Percentiles rank a stretch among this genome's conserved stretches.
phyloP scores from a whole-genome alignment of 768 basidiomycete species.

The Russula vinacea region DNA sequence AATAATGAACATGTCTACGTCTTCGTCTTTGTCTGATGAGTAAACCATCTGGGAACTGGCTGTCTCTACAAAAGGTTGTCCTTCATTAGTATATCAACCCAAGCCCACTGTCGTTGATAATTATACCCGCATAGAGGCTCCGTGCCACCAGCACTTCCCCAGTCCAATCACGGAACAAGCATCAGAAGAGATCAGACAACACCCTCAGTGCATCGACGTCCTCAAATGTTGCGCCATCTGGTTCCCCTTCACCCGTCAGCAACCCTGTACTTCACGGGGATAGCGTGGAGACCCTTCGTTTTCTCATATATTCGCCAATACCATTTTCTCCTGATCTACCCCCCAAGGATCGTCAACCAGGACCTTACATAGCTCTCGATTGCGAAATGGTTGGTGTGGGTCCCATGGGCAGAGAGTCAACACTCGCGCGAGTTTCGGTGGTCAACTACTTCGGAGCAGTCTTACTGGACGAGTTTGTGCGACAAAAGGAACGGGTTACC shows the following conservation, averaged over 20 bases:
- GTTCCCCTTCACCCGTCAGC: background rate
- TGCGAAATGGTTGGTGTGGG: slow-evolving; percentile 99
- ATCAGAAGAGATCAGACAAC: background rate
- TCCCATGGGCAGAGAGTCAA: slow-evolving; percentile 73
- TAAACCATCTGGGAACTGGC: slow-evolving; percentile 24
- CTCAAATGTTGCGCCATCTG: slow-evolving; percentile 1
- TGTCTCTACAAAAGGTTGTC: slow-evolving; percentile 23
- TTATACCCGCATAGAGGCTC: slow-evolving; percentile 12
- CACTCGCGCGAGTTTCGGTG: slow-evolving; percentile 82
- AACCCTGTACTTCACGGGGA: slow-evolving; percentile 2
- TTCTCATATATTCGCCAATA: slow-evolving; percentile 36
- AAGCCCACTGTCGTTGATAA: slow-evolving; percentile 11
- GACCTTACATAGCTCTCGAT: slow-evolving; percentile 80
- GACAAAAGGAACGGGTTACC: slow-evolving; percentile 80
- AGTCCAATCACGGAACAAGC: slow-evolving; percentile 6
- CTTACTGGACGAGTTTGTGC: slow-evolving; percentile 80
- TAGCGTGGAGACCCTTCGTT: slow-evolving; percentile 16
- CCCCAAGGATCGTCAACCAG: slow-evolving; percentile 40
- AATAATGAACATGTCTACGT: background rate
- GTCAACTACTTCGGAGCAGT: slow-evolving; percentile 86
- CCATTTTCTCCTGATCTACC: slow-evolving; percentile 20
- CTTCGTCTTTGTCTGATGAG: background rate
- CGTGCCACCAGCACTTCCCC: slow-evolving; percentile 4
- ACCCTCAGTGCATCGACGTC: slow-evolving; percentile 7
- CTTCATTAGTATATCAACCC: background rate